Evolutionary conservation across 768 basidiomycete species (phyloP).

Genomic region (Mycena galericulata): DNA sequence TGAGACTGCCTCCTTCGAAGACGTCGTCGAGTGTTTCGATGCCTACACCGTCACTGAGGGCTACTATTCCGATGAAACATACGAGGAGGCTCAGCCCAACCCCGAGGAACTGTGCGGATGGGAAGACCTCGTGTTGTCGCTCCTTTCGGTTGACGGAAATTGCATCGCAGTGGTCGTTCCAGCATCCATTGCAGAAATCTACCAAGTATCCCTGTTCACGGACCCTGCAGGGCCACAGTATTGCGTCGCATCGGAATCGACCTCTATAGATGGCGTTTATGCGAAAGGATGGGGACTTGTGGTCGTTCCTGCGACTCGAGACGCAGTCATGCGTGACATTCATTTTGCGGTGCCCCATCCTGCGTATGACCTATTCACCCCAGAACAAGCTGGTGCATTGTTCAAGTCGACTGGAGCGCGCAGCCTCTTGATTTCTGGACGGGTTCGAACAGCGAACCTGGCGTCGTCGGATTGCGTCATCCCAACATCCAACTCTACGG

Average conservation of each 20-base stretch:
- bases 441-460: constrained; percentile 50
- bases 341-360: constrained; percentile 64
- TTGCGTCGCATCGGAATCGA: constrained; percentile 48
- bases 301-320: constrained; percentile 44
- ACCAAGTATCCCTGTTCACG: constrained; percentile 42
- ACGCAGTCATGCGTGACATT: constrained; percentile 42
- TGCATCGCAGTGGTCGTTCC: constrained; percentile 48
- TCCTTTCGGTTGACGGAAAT: constrained; percentile 47
- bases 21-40: constrained; percentile 46
- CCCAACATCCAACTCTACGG: constrained; percentile 33
- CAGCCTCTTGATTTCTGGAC: constrained; percentile 57
- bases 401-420: constrained; percentile 54
- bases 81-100: constrained; percentile 49
- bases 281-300: constrained; percentile 53
- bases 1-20: constrained; percentile 39
- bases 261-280: constrained; percentile 32
- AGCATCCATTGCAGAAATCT: constrained; percentile 40
- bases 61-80: constrained; percentile 44
- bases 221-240: constrained; percentile 42
- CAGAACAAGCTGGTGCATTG: constrained; percentile 54
- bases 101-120: constrained; percentile 42
- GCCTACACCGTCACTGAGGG: constrained; percentile 44
- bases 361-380: constrained; percentile 50
- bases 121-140: constrained; percentile 40
- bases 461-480: constrained; percentile 49